These are phyloP conservation scores for Coprinopsis marcescibilis DNA, from an alignment of 768 basidiomycete genomes.

Conservation along the genomic window DNA sequence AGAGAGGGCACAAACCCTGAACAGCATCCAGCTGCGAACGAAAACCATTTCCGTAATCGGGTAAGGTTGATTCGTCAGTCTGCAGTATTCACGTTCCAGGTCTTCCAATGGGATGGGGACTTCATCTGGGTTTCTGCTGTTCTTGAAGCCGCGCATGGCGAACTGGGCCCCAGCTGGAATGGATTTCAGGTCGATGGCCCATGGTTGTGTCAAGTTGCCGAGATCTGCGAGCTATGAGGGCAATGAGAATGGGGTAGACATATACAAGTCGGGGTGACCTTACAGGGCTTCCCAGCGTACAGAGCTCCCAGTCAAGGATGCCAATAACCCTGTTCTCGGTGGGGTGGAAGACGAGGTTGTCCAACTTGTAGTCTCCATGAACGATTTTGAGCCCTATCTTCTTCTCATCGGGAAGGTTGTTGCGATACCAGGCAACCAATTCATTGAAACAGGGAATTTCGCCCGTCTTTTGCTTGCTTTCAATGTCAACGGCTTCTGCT, in stretches of 20 bases:
- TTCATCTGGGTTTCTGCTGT: constrained; percentile 38
- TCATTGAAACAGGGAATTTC: constrained; percentile 72
- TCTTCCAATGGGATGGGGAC: constrained; percentile 64
- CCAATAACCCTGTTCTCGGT: constrained; percentile 90
- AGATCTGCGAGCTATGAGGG: constrained; percentile 70
- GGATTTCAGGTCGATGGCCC: constrained; percentile 49
- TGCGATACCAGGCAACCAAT: constrained; percentile 70
- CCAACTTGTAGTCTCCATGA: constrained; percentile 97
- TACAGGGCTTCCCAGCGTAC: constrained; percentile 89
- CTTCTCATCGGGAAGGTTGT: constrained; percentile 70
- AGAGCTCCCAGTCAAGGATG: constrained; percentile 96
- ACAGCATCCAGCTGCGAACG: constrained; percentile 81
- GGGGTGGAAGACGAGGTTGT: constrained; percentile 93
- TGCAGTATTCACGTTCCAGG: constrained; percentile 79
- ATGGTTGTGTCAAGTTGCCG: constrained; percentile 84
- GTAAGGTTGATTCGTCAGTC: constrained; percentile 55
- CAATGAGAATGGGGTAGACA: constrained; percentile 6
- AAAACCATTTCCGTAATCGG: constrained; percentile 78
- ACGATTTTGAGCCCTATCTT: constrained; percentile 80
- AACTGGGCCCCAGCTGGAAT: constrained; percentile 24
- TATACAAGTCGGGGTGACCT: constrained; percentile 18
- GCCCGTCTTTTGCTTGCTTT: constrained; percentile 54
- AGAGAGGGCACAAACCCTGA: constrained; percentile 47
- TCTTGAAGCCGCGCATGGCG: constrained; percentile 58
- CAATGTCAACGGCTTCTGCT: constrained; percentile 59